These are phyloP conservation scores for Gossypium lobatum DNA, from an alignment of 441 rosid genomes.

Conservation along the genomic window DNA sequence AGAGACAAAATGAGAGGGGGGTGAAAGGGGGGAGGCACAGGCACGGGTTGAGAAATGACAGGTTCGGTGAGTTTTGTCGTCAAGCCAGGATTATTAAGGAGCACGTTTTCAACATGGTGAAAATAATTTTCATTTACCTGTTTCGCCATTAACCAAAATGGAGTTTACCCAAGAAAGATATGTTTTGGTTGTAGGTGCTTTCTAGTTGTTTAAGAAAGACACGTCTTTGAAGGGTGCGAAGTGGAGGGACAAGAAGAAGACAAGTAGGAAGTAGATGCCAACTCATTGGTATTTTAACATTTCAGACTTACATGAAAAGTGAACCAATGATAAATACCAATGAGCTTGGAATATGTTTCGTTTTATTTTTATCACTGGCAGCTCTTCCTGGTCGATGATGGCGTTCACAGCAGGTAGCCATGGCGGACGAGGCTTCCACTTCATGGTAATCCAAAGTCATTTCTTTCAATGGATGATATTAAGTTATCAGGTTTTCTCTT, in stretches of 20 bases:
- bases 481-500: not conserved
- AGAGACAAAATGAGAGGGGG: not conserved
- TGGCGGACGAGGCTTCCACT: not conserved
- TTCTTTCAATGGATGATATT: not conserved
- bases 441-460: not conserved
- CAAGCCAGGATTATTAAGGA: not conserved
- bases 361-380: not conserved
- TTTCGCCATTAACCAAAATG: not conserved
- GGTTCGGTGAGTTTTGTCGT: constrained; percentile 15
- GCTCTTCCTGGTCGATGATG: not conserved
- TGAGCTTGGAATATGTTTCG: not conserved
- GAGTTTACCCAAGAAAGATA: not conserved
- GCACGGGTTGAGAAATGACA: not conserved
- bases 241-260: not conserved
- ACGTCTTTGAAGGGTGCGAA: not conserved
- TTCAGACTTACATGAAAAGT: not conserved
- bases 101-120: not conserved
- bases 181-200: not conserved
- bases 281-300: not conserved
- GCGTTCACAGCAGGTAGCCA: not conserved
- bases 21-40: not conserved
- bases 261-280: not conserved
- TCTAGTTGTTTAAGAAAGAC: not conserved
- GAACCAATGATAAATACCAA: not conserved
- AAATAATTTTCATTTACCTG: no score